Conservation (phyloP, 768 basidiomycete species). For the Coprinopsis sp. region DNA sequence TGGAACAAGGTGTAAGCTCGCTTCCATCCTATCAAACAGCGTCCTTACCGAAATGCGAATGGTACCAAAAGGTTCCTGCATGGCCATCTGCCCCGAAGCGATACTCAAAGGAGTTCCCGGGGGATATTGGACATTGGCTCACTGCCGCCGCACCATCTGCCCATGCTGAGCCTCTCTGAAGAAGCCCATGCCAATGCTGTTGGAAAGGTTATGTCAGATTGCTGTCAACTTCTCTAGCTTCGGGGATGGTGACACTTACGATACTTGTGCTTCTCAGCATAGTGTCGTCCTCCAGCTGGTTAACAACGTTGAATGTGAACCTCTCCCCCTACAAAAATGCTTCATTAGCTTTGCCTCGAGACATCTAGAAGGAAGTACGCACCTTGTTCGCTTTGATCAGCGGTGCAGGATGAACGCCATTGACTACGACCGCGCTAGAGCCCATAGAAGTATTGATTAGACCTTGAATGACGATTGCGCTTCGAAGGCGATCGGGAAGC, state of each 20-base stretch:
- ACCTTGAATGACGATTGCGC: background rate
- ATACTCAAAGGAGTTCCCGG: conserved; percentile 37
- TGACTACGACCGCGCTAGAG: background rate
- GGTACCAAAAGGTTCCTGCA: conserved; percentile 45
- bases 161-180: conserved; percentile 31
- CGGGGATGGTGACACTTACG: conserved; percentile 24
- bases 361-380: no score
- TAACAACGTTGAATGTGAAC: conserved; percentile 43
- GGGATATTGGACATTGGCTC: conserved; percentile 39
- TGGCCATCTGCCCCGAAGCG: conserved; percentile 30
- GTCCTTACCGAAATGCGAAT: conserved; percentile 19
- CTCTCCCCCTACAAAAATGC: conserved; percentile 29
- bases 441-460: no score
- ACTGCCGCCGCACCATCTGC: conserved; percentile 39
- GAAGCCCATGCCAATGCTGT: conserved; percentile 45
- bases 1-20: conserved; percentile 2
- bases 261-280: conserved; percentile 50
- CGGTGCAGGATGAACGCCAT: background rate
- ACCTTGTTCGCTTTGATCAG: background rate
- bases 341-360: background rate
- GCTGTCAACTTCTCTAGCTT: background rate
- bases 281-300: conserved; percentile 39
- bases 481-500: background rate
- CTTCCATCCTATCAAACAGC: background rate
- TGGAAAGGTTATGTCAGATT: background rate